Conservation (phyloP, 352 stramenopile genomes). For the Phytopythium cucurbitacearum region DNA sequence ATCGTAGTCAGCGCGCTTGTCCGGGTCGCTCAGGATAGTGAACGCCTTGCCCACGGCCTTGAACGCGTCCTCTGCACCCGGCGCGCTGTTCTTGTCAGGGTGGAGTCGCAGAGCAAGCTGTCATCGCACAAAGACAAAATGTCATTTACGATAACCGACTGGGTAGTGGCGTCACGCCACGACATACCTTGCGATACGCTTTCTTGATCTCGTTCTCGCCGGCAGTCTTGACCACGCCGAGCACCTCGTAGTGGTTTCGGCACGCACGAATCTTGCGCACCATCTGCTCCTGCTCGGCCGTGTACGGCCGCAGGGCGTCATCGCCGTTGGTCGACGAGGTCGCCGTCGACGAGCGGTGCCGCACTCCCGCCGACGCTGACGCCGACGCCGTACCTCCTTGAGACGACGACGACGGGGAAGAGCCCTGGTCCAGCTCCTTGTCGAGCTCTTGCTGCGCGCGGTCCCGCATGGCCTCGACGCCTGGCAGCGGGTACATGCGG, state of each 20-base stretch:
- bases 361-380: slow-evolving; percentile 12
- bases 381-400: neutral
- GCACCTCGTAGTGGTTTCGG: slow-evolving; percentile 89
- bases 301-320: slow-evolving; percentile 58
- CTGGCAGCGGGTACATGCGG: slow-evolving; percentile 84
- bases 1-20: slow-evolving; percentile 88
- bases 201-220: slow-evolving; percentile 89
- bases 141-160: neutral
- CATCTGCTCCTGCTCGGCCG: slow-evolving; percentile 75
- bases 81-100: slow-evolving; percentile 95
- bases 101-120: slow-evolving; percentile 87
- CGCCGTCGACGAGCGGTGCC: slow-evolving; percentile 29
- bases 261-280: slow-evolving; percentile 86
- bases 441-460: slow-evolving; percentile 61
- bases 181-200: slow-evolving; percentile 85
- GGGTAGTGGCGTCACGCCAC: neutral
- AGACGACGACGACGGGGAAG: neutral
- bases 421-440: slow-evolving; percentile 14
- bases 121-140: slow-evolving; percentile 10
- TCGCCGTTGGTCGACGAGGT: slow-evolving; percentile 31
- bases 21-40: slow-evolving; percentile 83
- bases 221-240: slow-evolving; percentile 63
- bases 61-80: slow-evolving; percentile 96
- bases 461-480: slow-evolving; percentile 77
- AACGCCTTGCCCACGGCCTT: slow-evolving; percentile 96